Evolutionary conservation across 179 eudicot species (phyloP).

Genomic region (Drosera spatulata): DNA sequence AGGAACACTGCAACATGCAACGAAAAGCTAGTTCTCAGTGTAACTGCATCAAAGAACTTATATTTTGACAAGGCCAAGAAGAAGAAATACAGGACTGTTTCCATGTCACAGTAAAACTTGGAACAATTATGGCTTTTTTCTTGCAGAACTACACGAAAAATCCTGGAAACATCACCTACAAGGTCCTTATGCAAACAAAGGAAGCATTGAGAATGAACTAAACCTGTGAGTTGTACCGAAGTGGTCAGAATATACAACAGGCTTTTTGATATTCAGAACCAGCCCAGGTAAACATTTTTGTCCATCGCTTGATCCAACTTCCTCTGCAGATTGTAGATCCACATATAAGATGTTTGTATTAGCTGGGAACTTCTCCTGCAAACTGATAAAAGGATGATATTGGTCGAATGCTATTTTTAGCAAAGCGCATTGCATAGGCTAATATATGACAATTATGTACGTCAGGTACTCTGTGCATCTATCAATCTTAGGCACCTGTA

Average conservation of each 20-base stretch:
- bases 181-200: not conserved
- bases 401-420: slow-evolving; percentile 6
- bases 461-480: no score
- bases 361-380: slow-evolving; percentile 88
- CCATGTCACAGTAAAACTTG: no score
- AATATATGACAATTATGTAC: no score
- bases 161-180: not conserved
- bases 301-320: slow-evolving; percentile 58
- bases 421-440: not conserved
- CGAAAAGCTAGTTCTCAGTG: slow-evolving; percentile 7
- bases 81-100: no score
- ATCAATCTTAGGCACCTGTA: no score
- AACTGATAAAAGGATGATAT: slow-evolving; percentile 30
- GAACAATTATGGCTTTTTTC: no score
- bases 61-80: not conserved
- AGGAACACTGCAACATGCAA: slow-evolving; percentile 46
- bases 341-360: slow-evolving; percentile 94
- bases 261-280: slow-evolving; percentile 82
- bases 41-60: not conserved
- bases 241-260: slow-evolving; percentile 63
- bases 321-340: slow-evolving; percentile 83
- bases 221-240: slow-evolving; percentile 80
- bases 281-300: slow-evolving; percentile 84
- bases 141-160: not conserved
- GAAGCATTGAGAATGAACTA: not conserved